phyloP scores from a whole-genome alignment of 257 asterid species.

The Pogostemon cablin region DNA sequence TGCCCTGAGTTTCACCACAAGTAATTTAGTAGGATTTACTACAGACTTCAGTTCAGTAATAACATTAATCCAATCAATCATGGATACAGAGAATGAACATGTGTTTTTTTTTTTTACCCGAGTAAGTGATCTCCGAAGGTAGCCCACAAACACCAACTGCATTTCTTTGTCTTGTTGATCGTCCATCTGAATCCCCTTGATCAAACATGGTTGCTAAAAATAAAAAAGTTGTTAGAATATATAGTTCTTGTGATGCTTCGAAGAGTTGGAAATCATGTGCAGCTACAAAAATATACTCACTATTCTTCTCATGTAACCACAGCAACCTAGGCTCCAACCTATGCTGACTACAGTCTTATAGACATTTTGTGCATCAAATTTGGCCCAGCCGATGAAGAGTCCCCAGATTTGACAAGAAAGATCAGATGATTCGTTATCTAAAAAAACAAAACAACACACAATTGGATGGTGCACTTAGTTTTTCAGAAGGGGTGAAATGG shows the following conservation, averaged over 20 bases:
- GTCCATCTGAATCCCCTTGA: conserved; percentile 39
- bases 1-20: conserved; percentile 38
- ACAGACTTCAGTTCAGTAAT: not conserved
- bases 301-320: conserved; percentile 51
- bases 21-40: not conserved
- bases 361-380: conserved; percentile 44
- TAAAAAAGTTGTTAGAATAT: not conserved
- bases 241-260: not conserved
- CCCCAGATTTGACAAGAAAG: conserved; percentile 83
- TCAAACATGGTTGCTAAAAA: conserved; percentile 52
- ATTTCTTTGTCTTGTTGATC: conserved; percentile 40
- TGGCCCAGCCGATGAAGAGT: conserved; percentile 79
- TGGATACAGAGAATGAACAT: not conserved
- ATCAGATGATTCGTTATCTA: conserved; percentile 50
- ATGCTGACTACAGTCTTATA: conserved; percentile 61
- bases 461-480: too few species aligned
- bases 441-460: conserved; percentile 19
- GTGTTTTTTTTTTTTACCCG: conserved; percentile 41
- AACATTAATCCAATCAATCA: not conserved
- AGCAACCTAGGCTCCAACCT: conserved; percentile 56
- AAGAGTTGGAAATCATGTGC: not conserved
- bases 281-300: conserved; percentile 44
- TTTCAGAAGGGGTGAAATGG: too few species aligned
- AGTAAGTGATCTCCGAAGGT: conserved; percentile 52
- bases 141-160: conserved; percentile 68